Base-by-base conservation (phyloP, 2,329 filamentous ascomycete genomes). In the Proliferodiscus dingleyae region DNA sequence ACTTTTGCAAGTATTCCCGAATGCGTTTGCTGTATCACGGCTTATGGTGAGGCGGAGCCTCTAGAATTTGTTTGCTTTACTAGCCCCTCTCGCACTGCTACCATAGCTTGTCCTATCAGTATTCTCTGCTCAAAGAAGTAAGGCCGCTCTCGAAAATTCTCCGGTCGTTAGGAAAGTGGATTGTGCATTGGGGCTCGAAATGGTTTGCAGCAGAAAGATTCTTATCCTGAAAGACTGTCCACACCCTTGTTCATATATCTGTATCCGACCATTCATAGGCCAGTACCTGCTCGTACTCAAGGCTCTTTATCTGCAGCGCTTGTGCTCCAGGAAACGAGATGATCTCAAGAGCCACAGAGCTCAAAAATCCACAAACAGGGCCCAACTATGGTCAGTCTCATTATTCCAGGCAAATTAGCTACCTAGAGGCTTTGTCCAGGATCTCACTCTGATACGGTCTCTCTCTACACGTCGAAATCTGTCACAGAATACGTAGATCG, bases 41-140 rank as follows among this genome's bases (percentile, higher is more conserved):
- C 49, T 29, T 29, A 52, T 58, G 42, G 32, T n/a, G 39, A 21
- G 30, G 19, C 16, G 34, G 46, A 47, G 45, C 41, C 48, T 56
- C 52, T 49, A 46, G 30, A 26, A 32, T 48, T 43, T 61, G 57
- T 59, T 61, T 59, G 53, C 50, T 58, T 28, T 45, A 23, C 51
- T 50, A 52, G 56, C 45, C 43, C 44, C 51, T 46, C 42, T 52
- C 11, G 44, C 43, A 39, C 29, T 30, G n/a, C 26, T 34, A 22
- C 53, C 46, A 44, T 55, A 50, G 52, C 49, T 50, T 61, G 57
- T 58, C 57, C 57, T 43, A 32, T 37, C 53, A n/a, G 47, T 50
- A 42, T 39, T 38, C 50, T 26, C 41, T n/a, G 36, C 49, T 47
- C 22, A 46, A 58, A 57, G 46, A 43, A 53, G 54, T 36, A 53